Evolutionary conservation across 768 basidiomycete genomes (phyloP).

Genomic region (Kwoniella dendrophila): DNA sequence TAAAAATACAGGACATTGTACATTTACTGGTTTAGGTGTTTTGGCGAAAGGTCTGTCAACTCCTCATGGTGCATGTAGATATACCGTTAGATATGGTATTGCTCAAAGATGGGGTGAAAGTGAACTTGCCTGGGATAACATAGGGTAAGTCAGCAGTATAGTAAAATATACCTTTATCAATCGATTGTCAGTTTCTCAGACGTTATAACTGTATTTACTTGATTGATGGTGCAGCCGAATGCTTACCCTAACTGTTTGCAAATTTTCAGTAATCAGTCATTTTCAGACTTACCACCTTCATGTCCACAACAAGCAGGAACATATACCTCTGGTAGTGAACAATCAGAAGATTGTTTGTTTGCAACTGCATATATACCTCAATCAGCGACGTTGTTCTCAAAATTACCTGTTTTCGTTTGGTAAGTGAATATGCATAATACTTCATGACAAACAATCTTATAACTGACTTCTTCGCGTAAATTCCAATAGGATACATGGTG

Average conservation of each 20-base stretch:
- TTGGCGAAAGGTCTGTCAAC: slow-evolving; percentile 2
- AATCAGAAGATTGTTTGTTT: slow-evolving; percentile 78
- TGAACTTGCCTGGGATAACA: background rate
- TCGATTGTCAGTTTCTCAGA: background rate
- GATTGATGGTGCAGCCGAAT: background rate
- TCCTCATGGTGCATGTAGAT: slow-evolving; percentile 31
- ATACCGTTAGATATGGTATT: slow-evolving; percentile 32
- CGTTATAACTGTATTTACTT: too few species aligned
- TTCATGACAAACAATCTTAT: background rate
- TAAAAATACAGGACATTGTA: background rate
- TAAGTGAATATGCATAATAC: slow-evolving; percentile 10
- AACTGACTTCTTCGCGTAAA: background rate
- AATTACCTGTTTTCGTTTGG: slow-evolving; percentile 55
- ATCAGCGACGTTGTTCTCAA: slow-evolving; percentile 56
- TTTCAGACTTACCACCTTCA: slow-evolving; percentile 64
- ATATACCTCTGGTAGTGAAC: slow-evolving; percentile 57
- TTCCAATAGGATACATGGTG: slow-evolving; percentile 73
- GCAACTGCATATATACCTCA: slow-evolving; percentile 73
- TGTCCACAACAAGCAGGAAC: slow-evolving; percentile 68
- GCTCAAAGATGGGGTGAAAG: slow-evolving; percentile 32
- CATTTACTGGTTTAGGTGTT: background rate
- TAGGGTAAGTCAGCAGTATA: slow-evolving; percentile 2
- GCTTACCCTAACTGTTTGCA: background rate
- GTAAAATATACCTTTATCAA: background rate
- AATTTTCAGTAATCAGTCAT: slow-evolving; percentile 5